These are phyloP conservation scores for Crataegus laevigata DNA, from an alignment of 306 rosid species.

Conservation along the genomic window DNA sequence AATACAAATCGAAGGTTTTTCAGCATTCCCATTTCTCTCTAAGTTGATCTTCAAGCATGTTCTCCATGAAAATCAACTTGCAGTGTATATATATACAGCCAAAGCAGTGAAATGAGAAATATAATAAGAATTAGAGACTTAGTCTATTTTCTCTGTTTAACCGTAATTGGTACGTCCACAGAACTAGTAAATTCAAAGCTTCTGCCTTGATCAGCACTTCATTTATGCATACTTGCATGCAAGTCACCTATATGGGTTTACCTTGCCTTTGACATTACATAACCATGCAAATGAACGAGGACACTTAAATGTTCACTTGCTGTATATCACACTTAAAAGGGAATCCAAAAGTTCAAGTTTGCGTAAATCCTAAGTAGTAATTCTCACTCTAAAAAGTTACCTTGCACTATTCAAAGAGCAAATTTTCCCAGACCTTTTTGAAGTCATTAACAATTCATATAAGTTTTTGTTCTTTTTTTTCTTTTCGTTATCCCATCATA, in stretches of 20 bases:
- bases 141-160: neutral
- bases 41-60: neutral
- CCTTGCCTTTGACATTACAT: neutral
- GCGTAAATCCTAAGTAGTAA: no score
- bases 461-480: no score
- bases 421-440: no score
- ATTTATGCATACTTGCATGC: neutral
- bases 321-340: neutral
- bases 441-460: no score
- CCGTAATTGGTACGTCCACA: neutral
- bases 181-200: neutral
- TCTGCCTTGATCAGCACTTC: neutral
- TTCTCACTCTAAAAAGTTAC: no score
- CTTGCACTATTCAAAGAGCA: no score
- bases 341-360: neutral
- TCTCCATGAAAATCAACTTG: neutral
- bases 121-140: neutral
- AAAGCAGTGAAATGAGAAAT: neutral
- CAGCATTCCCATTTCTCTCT: neutral
- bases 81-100: neutral
- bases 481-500: no score
- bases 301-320: neutral
- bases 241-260: neutral
- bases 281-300: neutral
- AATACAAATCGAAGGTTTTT: conserved; percentile 2